Evolutionary conservation across 345 rosid genomes (phyloP), one percentile per base, ranked within the genome.

Genomic region (Capsella bursapastoris): DNA sequence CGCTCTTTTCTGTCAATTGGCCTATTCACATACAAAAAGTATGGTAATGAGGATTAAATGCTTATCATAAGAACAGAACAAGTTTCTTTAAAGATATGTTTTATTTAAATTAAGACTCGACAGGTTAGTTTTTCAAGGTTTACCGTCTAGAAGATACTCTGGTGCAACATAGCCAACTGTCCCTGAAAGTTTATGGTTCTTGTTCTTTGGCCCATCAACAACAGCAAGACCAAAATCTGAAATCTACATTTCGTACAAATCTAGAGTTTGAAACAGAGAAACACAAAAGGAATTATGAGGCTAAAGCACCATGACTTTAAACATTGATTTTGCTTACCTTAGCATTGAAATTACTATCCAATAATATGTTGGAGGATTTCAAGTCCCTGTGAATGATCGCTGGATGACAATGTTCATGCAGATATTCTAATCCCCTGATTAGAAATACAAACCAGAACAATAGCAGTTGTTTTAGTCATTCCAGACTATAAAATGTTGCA

Each of bases 141-240:
- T 85, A 95, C 99, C 99, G 58, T 91, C 90, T 51, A 90, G 78
- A 64, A 95, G 83, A 68, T 95, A 95, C 83, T 95, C 99, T 0
- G 99, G 99, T 15, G 99, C 99, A 10, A 95, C 87, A 64, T 95
- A 95, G 52, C 99, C 99, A 73, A 92, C 82, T 0, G 99, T 95
- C 70, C 99, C 99, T 0, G 99, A 95, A 56, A 95, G 96, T 83
- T 92, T 90, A 78, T 84, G 85, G 71, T 83, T 87, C 82, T 81
- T 88, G 83, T 87, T 86, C 51, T 83, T 86, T 71, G 85, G 75
- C 32, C 88, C 88, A 76, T 85, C 84, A 4, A 87, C 80, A 72
- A 95, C 91, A 50, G 99, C 97, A 47, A 95, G 96, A 69, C 99
- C 97, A 74, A 95, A 95, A 85, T 95, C 99, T 44, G 99, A 90